Conservation (phyloP, 352 stramenopile species). For the Phytopythium boreale region DNA sequence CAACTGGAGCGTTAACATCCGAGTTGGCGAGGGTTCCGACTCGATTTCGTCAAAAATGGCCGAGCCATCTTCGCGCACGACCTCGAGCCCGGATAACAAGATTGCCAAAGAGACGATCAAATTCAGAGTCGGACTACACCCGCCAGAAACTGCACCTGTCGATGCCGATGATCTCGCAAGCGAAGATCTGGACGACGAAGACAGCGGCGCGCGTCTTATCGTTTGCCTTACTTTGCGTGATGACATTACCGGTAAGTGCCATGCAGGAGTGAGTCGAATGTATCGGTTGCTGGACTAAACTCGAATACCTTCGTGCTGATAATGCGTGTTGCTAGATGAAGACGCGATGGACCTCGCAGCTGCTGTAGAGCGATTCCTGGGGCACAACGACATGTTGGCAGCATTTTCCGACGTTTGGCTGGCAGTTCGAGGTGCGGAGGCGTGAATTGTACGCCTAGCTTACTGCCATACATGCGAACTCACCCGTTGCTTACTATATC, state of each 20-base stretch:
- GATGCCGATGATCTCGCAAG: constrained; percentile 7
- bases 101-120: constrained; percentile 20
- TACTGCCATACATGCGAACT: too few species aligned
- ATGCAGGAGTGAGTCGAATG: neutral
- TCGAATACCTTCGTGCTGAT: neutral
- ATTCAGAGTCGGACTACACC: constrained; percentile 38
- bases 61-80: neutral
- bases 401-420: constrained; percentile 29
- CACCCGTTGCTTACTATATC: neutral
- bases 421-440: constrained; percentile 34
- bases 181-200: constrained; percentile 11
- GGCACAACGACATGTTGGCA: constrained; percentile 32
- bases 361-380: constrained; percentile 34
- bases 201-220: constrained; percentile 19
- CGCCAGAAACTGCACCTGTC: constrained; percentile 10
- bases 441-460: neutral
- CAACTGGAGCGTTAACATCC: constrained; percentile 29
- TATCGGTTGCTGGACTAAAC: neutral
- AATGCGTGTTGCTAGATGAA: constrained; percentile 13
- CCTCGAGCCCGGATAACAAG: neutral
- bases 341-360: constrained; percentile 48
- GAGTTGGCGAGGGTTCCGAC: constrained; percentile 14
- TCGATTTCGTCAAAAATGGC: neutral
- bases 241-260: constrained; percentile 22
- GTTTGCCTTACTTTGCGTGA: constrained; percentile 31